Base-by-base conservation (phyloP, 202 grass and related monocot genomes). In the Elaeis oleifera region DNA sequence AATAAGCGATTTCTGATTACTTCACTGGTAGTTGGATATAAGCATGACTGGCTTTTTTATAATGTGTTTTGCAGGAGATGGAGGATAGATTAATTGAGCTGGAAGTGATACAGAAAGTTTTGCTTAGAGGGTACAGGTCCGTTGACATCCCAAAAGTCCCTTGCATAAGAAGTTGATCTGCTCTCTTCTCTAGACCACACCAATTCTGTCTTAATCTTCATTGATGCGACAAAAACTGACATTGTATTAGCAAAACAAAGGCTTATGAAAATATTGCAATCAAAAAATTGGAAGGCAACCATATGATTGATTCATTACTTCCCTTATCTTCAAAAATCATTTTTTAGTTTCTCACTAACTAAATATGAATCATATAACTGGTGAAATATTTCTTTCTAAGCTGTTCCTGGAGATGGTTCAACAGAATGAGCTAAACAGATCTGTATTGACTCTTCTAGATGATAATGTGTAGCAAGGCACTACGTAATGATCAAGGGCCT, bases 341-440 rank as follows among this genome's bases (percentile, higher is more conserved):
- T 36, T 36, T 36, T 36, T 8, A 36, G 31, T 36, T 36, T 36
- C 31, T 36, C 31, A 9, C 6, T 8, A 36, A 8, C 32, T 36
- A 36, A 36, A 36, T 11, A 6, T 36, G 32, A 36, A 36, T 36
- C 32, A 9, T 36, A 7, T 36, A 36, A 36, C 6, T 11, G 32
- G 32, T 36, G 32, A 36, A 36, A 36, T 36, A 36, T 57, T 58
- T 54, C 0, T 5, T 49, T 23, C 17, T 69, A 8, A 31, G 3
- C 73, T 89, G 92, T 57, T 96, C 52, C 84, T 96, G 18, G 81
- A 91, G n/a, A 83, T 91, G 92, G 84, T 96, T 1, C 87, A 91
- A 63, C 75, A 74, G 67, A 96, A 96, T 53, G 87, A 96, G 74
- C 76, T 96, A 7, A 96, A 81, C 68, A 81, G 86, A 66, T 83